phyloP scores from a whole-genome alignment of 2,329 filamentous ascomycete genomes.

The Cercospora zeina region DNA sequence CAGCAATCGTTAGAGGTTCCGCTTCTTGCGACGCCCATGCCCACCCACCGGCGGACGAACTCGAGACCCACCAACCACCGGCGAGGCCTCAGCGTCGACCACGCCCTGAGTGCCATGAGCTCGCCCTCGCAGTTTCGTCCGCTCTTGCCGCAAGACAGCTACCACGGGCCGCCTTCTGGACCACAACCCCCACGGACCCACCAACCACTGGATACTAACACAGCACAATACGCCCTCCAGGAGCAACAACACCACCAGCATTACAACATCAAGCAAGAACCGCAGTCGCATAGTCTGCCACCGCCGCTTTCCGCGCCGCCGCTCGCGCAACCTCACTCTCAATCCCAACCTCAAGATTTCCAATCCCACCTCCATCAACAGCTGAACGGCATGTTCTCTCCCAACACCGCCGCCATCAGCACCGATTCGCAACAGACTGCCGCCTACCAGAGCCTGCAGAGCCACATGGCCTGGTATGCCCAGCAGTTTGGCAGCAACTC shows the following conservation, averaged over 20 bases:
- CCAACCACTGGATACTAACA: conserved; percentile 51
- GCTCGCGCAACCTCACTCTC: conserved; percentile 33
- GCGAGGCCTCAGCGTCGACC: conserved; percentile 82
- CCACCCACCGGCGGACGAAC: conserved; percentile 52
- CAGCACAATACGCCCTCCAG: conserved; percentile 24
- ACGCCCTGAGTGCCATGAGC: conserved; percentile 42
- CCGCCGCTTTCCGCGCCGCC: conserved; percentile 56
- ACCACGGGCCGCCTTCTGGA: conserved; percentile 35
- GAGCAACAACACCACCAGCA: conserved; percentile 56
- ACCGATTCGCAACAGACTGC: conserved; percentile 28
- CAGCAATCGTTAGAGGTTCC: conserved; percentile 83
- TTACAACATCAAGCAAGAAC: conserved; percentile 66
- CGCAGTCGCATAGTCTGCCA: conserved; percentile 83
- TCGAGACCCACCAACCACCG: conserved; percentile 59
- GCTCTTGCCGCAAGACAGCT: conserved; percentile 52
- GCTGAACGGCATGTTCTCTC: conserved; percentile 43
- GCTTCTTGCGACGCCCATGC: conserved; percentile 65
- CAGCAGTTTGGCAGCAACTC: conserved; percentile 31
- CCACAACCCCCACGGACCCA: conserved; percentile 44
- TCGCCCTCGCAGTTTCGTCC: conserved; percentile 49
- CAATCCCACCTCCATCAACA: conserved; percentile 56
- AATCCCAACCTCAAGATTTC: conserved; percentile 40
- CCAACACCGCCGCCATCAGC: conserved; percentile 26
- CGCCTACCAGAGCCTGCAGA: conserved; percentile 36
- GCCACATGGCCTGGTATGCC: conserved; percentile 38